Conservation (phyloP, 768 basidiomycete species). For the Tricholoma terreum region DNA sequence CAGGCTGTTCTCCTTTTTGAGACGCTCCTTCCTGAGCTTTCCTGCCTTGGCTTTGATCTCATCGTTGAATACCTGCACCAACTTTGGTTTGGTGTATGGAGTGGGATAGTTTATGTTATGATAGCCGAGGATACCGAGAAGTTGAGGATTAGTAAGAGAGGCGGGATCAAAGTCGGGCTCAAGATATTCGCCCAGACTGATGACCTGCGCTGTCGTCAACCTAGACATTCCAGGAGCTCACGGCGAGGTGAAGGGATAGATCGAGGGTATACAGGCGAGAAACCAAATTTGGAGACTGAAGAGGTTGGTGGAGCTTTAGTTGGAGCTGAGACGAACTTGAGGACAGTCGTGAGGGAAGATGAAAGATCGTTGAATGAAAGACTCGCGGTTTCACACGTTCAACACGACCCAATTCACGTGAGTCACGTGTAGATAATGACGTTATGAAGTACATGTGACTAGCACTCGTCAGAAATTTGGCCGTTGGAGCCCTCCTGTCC, state of each 20-base stretch:
- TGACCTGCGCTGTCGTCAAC: conserved; percentile 74
- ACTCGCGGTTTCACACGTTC: not conserved
- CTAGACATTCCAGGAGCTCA: conserved; percentile 57
- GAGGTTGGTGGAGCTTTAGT: not conserved
- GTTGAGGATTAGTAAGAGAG: conserved; percentile 74
- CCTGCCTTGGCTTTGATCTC: conserved; percentile 61
- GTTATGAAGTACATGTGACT: not conserved
- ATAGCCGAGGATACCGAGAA: conserved; percentile 72
- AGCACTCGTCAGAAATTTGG: conserved; percentile 29
- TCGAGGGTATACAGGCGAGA: not conserved
- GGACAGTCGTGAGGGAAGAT: not conserved
- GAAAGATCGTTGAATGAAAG: not conserved
- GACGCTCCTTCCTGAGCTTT: conserved; percentile 60
- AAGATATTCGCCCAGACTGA: conserved; percentile 74
- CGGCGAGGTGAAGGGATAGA: not conserved
- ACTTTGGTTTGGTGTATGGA: conserved; percentile 73
- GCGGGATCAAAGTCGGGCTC: conserved; percentile 73
- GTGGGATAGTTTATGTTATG: conserved; percentile 75
- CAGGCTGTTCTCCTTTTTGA: conserved; percentile 63
- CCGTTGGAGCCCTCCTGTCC: conserved; percentile 29
- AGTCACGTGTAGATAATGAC: not conserved
- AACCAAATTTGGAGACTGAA: not conserved
- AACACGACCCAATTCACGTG: conserved; percentile 13
- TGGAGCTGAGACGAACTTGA: not conserved
- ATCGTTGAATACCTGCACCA: conserved; percentile 74